Conservation (phyloP, 1,284 basidiomycete species). For the Anthracocystis setariae region DNA sequence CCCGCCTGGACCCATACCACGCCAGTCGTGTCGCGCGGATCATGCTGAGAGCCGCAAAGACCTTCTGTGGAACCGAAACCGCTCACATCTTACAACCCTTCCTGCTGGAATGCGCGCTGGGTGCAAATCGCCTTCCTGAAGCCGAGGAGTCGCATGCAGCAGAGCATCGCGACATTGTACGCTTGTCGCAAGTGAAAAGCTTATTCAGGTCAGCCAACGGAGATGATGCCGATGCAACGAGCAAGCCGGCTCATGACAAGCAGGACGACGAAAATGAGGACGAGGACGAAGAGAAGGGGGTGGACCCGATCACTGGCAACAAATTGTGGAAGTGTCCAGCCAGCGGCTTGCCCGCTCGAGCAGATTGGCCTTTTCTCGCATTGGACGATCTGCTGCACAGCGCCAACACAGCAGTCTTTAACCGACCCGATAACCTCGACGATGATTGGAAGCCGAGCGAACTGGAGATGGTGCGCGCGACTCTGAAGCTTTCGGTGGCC, state of each 20-base stretch:
- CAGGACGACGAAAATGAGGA: slow-evolving; percentile 61
- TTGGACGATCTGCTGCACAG: slow-evolving; percentile 79
- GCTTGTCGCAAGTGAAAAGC: slow-evolving; percentile 20
- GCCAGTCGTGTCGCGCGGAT: slow-evolving; percentile 18
- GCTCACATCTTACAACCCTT: slow-evolving; percentile 18
- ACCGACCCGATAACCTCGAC: slow-evolving; percentile 78
- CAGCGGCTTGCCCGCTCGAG: slow-evolving; percentile 75
- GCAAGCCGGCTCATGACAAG: slow-evolving; percentile 33
- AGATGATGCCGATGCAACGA: too few relatives aligned
- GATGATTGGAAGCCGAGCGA: slow-evolving; percentile 82
- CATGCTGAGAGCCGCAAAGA: slow-evolving; percentile 6
- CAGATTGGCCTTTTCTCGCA: slow-evolving; percentile 79
- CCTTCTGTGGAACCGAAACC: slow-evolving; percentile 2
- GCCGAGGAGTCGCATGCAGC: neutral
- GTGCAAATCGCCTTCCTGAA: slow-evolving; percentile 17
- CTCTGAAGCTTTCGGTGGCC: slow-evolving; percentile 73
- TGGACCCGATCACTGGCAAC: slow-evolving; percentile 56
- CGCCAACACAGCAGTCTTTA: slow-evolving; percentile 57
- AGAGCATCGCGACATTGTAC: slow-evolving; percentile 7
- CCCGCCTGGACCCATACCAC: slow-evolving; percentile 26
- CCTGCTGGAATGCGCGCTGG: slow-evolving; percentile 23
- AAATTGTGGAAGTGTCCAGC: slow-evolving; percentile 69
- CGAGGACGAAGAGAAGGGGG: slow-evolving; percentile 30
- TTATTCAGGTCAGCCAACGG: slow-evolving; percentile 23
- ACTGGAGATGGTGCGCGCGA: slow-evolving; percentile 78